A percentile compares a stretch with the other conserved stretches of the same genome.
phyloP scores from a whole-genome alignment of 2,329 filamentous ascomycete species.

The Zasmidium citrigriseum region DNA sequence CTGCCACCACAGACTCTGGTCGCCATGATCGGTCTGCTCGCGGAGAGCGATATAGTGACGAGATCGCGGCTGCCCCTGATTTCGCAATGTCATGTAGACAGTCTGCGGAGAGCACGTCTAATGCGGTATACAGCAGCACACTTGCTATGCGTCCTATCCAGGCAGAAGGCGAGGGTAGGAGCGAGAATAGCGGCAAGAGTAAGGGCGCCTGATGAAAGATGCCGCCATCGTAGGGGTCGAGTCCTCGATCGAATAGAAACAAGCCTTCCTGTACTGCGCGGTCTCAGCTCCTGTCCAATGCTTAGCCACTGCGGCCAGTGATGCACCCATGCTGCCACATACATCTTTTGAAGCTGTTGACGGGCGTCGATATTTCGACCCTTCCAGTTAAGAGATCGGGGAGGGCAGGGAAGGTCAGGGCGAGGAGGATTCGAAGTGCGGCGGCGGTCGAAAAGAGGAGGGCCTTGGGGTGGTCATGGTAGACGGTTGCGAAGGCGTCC shows the following conservation, averaged over 20 bases:
- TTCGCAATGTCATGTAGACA: conserved; percentile 78
- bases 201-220: conserved; percentile 81
- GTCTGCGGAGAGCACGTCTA: conserved; percentile 81
- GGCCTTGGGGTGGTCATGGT: conserved; percentile 49
- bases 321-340: conserved; percentile 39
- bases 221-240: conserved; percentile 95
- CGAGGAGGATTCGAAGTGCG: conserved; percentile 76
- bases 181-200: conserved; percentile 85
- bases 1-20: conserved; percentile 73
- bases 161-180: conserved; percentile 73
- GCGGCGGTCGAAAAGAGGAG: conserved; percentile 75
- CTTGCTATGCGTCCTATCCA: conserved; percentile 54
- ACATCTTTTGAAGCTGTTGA: conserved; percentile 98
- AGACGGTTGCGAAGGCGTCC: conserved; percentile 28
- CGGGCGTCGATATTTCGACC: conserved; percentile 94
- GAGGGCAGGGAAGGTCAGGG: conserved; percentile 77
- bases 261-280: conserved; percentile 85
- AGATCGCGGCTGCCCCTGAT: conserved; percentile 74
- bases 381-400: conserved; percentile 84
- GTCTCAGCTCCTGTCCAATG: conserved; percentile 31
- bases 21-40: conserved; percentile 74
- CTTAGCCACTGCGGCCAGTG: conserved; percentile 14
- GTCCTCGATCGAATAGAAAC: conserved; percentile 93
- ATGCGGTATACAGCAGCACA: conserved; percentile 73
- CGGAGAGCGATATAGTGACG: conserved; percentile 75